Base-by-base conservation (phyloP, 371 early-diverging fungal genomes). In the Amoeboaphelidium protococcarum region DNA sequence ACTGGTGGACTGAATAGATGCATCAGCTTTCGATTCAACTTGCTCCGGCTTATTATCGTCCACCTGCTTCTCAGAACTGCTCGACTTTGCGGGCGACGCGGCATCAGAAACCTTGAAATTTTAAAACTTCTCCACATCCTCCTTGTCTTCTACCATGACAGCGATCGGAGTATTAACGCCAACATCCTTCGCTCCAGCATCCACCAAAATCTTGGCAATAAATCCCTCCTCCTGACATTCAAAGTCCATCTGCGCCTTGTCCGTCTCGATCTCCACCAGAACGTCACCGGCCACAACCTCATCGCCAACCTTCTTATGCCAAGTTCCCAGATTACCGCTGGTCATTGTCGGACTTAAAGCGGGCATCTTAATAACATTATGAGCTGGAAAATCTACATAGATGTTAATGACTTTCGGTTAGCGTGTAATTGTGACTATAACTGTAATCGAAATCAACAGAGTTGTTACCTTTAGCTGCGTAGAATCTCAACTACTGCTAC, bases 221-320 rank as follows among this genome's bases (percentile, higher is more conserved):
- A 66, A 91, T 40, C 97, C 97, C 56, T 91, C 90, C 54, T 96
- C 97, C 66, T 94, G 92, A 67, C 82, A 89, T 66, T 96, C 97
- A 63, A 92, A 88, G 62, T 96, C 97, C 91, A 96, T 94, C 66
- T 87, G 88, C 43, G 97, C 97, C 76, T 96, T 96, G 67, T 96
- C 94, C 24, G 97, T 96, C 66, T 96, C 97, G 50, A 96, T 85
- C 65, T 91, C 94, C 41, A 87, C 87, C 44, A 96, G 65, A 40
- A 90, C 85, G 60, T 94, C 94, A 48, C 97, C 97, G n/a, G 91
- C 81, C 26, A 64, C 62, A 50, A 96, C 62, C 52, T 63, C 69
- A 66, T 96, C 97, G 26, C 97, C 96, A 46, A 84, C 74, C 62
- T 78, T 72, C 72, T 92, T 92, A 59, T 80, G 72, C 91, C 92